phyloP scores from a whole-genome alignment of 1,284 basidiomycete species.

The Sphaerobolus stellatus region DNA sequence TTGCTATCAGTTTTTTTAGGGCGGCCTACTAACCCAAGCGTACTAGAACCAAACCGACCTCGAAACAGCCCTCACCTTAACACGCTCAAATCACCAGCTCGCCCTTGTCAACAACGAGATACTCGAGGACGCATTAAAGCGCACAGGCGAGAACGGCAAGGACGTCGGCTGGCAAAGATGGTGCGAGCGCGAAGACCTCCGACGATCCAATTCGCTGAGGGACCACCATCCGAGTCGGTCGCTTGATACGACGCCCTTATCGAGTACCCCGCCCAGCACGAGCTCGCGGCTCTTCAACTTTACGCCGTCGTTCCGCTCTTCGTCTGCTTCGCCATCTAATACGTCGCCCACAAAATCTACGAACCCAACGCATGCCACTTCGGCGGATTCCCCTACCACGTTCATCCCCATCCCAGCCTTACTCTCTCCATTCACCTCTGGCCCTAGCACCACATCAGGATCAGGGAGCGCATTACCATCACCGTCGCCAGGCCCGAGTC shows the following conservation, averaged over 20 bases:
- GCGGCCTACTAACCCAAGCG: conserved; percentile 25
- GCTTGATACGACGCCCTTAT: neutral
- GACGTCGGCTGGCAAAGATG: conserved; percentile 75
- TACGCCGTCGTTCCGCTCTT: neutral
- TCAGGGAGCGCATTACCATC: conserved; percentile 47
- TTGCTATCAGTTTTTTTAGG: too few species aligned
- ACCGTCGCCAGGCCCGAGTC: conserved; percentile 53
- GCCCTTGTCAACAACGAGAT: conserved; percentile 92
- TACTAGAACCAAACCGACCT: conserved; percentile 45
- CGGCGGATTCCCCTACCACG: conserved; percentile 39
- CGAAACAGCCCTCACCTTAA: conserved; percentile 80
- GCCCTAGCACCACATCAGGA: conserved; percentile 26
- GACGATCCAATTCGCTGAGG: conserved; percentile 21
- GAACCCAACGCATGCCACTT: too few species aligned
- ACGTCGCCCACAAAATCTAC: neutral
- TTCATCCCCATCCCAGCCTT: conserved; percentile 44
- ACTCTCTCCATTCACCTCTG: neutral
- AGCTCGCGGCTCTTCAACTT: too few species aligned
- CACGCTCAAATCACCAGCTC: conserved; percentile 83
- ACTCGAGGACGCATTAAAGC: conserved; percentile 78
- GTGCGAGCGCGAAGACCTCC: conserved; percentile 47
- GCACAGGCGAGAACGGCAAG: conserved; percentile 51
- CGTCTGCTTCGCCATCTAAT: neutral
- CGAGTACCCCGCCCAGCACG: neutral
- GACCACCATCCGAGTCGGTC: neutral